Conservation (phyloP, 768 basidiomycete species). For the Hygrocybe coccinea region DNA sequence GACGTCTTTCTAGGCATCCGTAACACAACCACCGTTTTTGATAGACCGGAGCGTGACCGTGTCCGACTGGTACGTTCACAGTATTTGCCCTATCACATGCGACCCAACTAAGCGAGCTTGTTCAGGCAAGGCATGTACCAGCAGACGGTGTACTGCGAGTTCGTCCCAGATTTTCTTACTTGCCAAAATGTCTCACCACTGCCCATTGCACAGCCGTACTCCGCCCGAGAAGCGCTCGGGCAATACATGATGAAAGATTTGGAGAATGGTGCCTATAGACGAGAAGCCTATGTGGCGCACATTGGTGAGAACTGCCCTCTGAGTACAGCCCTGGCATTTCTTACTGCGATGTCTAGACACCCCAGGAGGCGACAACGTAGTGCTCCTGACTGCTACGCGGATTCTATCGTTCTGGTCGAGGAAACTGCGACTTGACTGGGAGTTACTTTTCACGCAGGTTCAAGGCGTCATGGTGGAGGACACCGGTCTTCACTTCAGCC, state of each 20-base stretch:
- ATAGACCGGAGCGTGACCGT: slow-evolving; percentile 84
- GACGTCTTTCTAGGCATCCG: slow-evolving; percentile 63
- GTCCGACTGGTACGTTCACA: slow-evolving; percentile 61
- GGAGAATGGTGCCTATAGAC: slow-evolving; percentile 80
- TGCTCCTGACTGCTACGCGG: slow-evolving; percentile 72
- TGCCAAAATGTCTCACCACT: neutral
- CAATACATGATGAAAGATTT: slow-evolving; percentile 97
- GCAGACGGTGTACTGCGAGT: slow-evolving; percentile 85
- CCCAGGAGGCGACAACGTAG: slow-evolving; percentile 73
- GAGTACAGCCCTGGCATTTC: slow-evolving; percentile 1
- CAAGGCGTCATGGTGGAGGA: slow-evolving; percentile 87
- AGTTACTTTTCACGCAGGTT: slow-evolving; percentile 80
- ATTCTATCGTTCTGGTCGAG: slow-evolving; percentile 83
- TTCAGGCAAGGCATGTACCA: slow-evolving; percentile 78
- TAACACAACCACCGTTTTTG: slow-evolving; percentile 98
- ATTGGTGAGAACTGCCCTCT: slow-evolving; percentile 53
- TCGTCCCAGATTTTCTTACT: slow-evolving; percentile 25
- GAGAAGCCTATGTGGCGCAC: slow-evolving; percentile 87
- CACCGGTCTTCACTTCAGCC: slow-evolving; percentile 81
- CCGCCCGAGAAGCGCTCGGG: slow-evolving; percentile 83
- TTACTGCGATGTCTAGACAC: slow-evolving; percentile 46
- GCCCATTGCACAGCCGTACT: slow-evolving; percentile 62
- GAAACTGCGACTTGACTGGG: slow-evolving; percentile 85
- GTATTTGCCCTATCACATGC: neutral
- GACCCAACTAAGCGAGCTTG: slow-evolving; percentile 5